phyloP scores from a whole-genome alignment of 2,329 filamentous ascomycete species.

The Nemania sp. region DNA sequence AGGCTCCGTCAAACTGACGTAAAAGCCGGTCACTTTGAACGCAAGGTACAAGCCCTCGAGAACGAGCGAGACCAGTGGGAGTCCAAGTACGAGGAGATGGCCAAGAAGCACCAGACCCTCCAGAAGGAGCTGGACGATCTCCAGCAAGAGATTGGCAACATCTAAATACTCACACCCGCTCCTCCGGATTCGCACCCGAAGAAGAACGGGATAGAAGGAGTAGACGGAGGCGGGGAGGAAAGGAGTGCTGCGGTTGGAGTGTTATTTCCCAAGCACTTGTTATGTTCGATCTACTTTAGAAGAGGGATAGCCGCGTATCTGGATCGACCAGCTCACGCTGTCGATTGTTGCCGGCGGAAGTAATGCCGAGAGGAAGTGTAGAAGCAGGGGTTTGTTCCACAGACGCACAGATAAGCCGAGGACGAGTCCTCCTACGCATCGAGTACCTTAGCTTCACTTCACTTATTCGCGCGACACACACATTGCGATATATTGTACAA shows the following conservation, averaged over 20 bases:
- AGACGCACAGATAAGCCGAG: constrained; percentile 19
- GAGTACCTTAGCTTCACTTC: constrained; percentile 6
- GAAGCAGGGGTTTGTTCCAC: constrained; percentile 15
- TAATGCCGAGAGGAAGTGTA: constrained; percentile 13
- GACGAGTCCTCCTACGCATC: constrained; percentile 11
- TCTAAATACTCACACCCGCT: constrained; percentile 57
- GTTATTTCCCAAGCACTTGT: constrained; percentile 29
- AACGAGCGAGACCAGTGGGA: constrained; percentile 92
- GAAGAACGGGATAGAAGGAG: constrained; percentile 2
- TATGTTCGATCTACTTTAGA: constrained; percentile 30
- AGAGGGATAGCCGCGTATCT: constrained; percentile 24
- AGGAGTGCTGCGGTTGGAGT: constrained; percentile 14
- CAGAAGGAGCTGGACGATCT: constrained; percentile 72
- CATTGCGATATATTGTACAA: constrained; percentile 21
- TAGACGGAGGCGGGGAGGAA: constrained; percentile 4
- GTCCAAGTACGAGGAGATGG: constrained; percentile 96
- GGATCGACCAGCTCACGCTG: constrained; percentile 29
- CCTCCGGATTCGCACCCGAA: constrained; percentile 4
- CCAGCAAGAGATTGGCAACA: constrained; percentile 88
- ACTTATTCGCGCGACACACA: constrained; percentile 10
- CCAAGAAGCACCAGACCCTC: constrained; percentile 91
- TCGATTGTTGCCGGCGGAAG: constrained; percentile 16
- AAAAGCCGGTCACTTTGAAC: constrained; percentile 98
- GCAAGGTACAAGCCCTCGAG: constrained; percentile 97
- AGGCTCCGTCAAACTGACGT: constrained; percentile 99